A percentile compares a stretch with the other conserved stretches of the same genome.
Conservation (phyloP, 306 rosid genomes). For the Prunus mume region DNA sequence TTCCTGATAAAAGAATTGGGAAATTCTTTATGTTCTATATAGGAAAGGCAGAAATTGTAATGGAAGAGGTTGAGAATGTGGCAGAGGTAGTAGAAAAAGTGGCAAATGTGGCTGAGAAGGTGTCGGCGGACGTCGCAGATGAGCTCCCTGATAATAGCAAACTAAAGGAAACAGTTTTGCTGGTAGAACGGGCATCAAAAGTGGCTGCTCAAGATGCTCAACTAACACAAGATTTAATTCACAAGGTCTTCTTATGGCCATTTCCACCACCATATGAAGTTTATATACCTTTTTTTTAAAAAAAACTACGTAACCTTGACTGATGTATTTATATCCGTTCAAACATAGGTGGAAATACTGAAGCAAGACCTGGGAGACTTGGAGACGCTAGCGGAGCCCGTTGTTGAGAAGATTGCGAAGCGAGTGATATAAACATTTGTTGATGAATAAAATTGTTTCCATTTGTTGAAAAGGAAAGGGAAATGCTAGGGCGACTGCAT, state of each 20-base stretch:
- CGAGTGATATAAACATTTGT: not conserved
- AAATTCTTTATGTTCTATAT: not conserved
- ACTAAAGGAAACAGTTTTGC: slow-evolving; percentile 42
- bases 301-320: not conserved
- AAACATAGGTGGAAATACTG: slow-evolving; percentile 45
- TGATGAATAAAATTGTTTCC: not conserved
- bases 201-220: slow-evolving; percentile 54
- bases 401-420: slow-evolving; percentile 34
- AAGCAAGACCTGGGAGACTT: slow-evolving; percentile 36
- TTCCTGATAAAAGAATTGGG: not conserved
- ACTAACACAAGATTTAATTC: slow-evolving; percentile 40
- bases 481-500: too few relatives aligned
- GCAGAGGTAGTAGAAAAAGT: slow-evolving; percentile 48
- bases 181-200: slow-evolving; percentile 45
- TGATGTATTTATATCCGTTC: not conserved
- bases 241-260: slow-evolving; percentile 41
- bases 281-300: not conserved
- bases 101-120: slow-evolving; percentile 46
- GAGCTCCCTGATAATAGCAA: slow-evolving; percentile 40
- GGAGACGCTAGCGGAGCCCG: slow-evolving; percentile 38
- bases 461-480: not conserved
- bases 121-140: slow-evolving; percentile 44
- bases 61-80: slow-evolving; percentile 48
- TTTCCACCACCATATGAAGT: not conserved
- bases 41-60: slow-evolving; percentile 50